phyloP scores from a whole-genome alignment of 805 yeast genomes.

The Monosporozyma yasuniensis region DNA sequence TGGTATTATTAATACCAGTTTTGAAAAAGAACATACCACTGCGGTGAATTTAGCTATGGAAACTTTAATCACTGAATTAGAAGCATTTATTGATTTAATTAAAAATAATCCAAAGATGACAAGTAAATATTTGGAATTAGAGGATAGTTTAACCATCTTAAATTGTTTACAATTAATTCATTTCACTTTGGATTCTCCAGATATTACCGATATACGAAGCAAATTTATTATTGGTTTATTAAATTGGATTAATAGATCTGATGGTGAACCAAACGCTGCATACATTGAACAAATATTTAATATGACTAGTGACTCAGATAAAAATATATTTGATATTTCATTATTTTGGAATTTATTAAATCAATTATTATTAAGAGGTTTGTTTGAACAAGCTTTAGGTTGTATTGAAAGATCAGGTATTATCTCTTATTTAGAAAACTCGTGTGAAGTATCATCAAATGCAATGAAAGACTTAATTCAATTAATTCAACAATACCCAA shows the following conservation, averaged over 20 bases:
- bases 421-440: constrained; percentile 10
- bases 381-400: constrained; percentile 44
- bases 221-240: constrained; percentile 38
- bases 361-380: constrained; percentile 52
- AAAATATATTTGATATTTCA: constrained; percentile 31
- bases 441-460: constrained; percentile 20
- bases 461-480: constrained; percentile 29
- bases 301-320: constrained; percentile 26
- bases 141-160: constrained; percentile 43
- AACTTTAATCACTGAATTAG: constrained; percentile 29
- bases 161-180: constrained; percentile 49
- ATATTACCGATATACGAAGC: constrained; percentile 24
- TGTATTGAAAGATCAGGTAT: constrained; percentile 24
- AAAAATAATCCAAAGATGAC: constrained; percentile 24
- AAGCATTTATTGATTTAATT: constrained; percentile 26
- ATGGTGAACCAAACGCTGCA: constrained; percentile 53
- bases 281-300: constrained; percentile 37
- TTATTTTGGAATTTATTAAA: constrained; percentile 56
- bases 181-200: constrained; percentile 26
- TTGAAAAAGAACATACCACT: constrained; percentile 30
- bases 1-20: constrained; percentile 31
- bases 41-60: constrained; percentile 32
- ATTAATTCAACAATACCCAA: constrained; percentile 32
- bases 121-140: constrained; percentile 31
- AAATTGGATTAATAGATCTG: constrained; percentile 63